phyloP scores from a whole-genome alignment of 1,284 basidiomycete genomes.

The Trametes hirsuta region DNA sequence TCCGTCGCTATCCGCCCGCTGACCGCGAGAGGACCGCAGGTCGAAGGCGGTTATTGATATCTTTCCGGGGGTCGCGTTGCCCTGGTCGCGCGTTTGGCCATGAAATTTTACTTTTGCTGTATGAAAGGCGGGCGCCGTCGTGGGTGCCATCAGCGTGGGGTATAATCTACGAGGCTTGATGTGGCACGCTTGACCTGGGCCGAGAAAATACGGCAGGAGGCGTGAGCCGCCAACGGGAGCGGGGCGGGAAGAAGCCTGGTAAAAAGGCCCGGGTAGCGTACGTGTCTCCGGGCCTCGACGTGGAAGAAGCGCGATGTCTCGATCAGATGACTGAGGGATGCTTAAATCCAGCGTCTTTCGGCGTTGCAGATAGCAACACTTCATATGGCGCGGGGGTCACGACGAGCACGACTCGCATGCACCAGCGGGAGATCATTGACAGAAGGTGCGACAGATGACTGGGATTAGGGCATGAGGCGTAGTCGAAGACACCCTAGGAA shows the following conservation, averaged over 20 bases:
- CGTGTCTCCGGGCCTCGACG: slow-evolving; percentile 5
- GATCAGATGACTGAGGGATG: slow-evolving; percentile 8
- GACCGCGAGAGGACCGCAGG: slow-evolving; percentile 10
- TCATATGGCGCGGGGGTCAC: slow-evolving; percentile 10
- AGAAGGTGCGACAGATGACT: slow-evolving; percentile 14
- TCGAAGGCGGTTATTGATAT: background rate
- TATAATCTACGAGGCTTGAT: background rate
- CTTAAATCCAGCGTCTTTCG: slow-evolving; percentile 1
- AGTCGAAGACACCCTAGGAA: slow-evolving; percentile 9
- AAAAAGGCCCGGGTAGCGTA: background rate
- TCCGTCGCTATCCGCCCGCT: slow-evolving; percentile 6
- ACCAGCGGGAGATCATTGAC: slow-evolving; percentile 8
- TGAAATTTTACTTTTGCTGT: background rate
- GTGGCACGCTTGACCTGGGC: slow-evolving; percentile 1
- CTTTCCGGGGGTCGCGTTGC: background rate
- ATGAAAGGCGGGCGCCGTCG: background rate
- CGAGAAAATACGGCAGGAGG: background rate
- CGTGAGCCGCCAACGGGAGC: background rate
- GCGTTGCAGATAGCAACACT: background rate
- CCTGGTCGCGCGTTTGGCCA: background rate
- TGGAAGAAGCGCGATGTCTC: background rate
- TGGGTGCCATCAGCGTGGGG: slow-evolving; percentile 2
- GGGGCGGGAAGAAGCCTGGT: background rate
- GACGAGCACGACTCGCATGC: slow-evolving; percentile 8
- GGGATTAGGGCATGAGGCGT: slow-evolving; percentile 2